Evolutionary conservation across 352 stramenopile species (phyloP).

Genomic region (Pythium angustatum): DNA sequence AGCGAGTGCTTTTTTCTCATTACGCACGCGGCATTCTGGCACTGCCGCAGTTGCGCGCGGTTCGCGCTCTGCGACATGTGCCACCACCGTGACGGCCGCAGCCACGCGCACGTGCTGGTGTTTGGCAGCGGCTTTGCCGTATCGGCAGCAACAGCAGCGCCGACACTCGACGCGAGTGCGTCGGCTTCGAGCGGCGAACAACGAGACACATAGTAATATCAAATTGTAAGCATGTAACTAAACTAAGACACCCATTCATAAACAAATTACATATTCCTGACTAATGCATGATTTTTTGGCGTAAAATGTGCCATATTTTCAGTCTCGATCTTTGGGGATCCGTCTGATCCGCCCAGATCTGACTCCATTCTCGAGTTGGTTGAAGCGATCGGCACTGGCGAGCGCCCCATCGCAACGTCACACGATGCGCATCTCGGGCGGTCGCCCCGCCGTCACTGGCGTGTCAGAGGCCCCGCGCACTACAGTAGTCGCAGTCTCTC

Average conservation of each 20-base stretch:
- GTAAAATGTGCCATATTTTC: too few species aligned
- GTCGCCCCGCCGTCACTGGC: too few species aligned
- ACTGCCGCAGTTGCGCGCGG: slow-evolving; percentile 50
- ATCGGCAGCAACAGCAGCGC: neutral
- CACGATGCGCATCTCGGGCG: too few species aligned
- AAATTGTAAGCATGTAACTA: slow-evolving; percentile 1
- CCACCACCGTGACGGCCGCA: slow-evolving; percentile 42
- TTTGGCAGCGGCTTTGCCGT: slow-evolving; percentile 32
- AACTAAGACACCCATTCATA: too few species aligned
- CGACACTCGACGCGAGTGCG: neutral
- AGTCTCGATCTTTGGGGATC: too few species aligned
- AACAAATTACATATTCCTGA: slow-evolving; percentile 3
- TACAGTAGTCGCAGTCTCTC: too few species aligned
- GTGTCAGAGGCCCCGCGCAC: too few species aligned
- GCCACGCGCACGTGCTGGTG: slow-evolving; percentile 50
- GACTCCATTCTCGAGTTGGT: too few species aligned
- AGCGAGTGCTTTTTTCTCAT: slow-evolving; percentile 76
- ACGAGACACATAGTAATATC: neutral
- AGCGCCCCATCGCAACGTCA: too few species aligned
- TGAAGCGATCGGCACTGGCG: too few species aligned
- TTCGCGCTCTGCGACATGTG: slow-evolving; percentile 76
- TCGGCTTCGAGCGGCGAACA: neutral
- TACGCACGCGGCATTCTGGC: slow-evolving; percentile 71
- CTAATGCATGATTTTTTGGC: too few species aligned
- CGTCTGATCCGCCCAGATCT: too few species aligned